phyloP scores from a whole-genome alignment of 495 filamentous ascomycete species.

The Tuber aestivum region DNA sequence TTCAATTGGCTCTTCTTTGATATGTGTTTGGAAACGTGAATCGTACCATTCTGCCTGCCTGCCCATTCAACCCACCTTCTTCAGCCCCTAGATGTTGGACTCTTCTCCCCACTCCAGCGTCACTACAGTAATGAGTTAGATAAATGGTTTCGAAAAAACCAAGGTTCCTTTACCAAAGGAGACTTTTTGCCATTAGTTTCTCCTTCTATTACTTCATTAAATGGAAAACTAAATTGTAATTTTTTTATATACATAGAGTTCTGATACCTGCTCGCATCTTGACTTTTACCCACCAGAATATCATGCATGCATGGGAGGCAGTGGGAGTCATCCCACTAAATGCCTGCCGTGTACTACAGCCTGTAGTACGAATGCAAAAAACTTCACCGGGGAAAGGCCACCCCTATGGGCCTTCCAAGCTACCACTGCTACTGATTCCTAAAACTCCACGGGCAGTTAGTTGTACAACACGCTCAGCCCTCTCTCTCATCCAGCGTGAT shows the following conservation, averaged over 20 bases:
- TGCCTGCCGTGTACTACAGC: background rate
- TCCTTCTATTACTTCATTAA: background rate
- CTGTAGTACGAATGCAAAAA: background rate
- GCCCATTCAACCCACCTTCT: background rate
- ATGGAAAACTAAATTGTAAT: background rate
- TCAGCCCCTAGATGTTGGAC: background rate
- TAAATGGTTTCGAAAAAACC: background rate
- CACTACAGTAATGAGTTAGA: background rate
- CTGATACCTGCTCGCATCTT: background rate
- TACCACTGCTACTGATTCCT: background rate
- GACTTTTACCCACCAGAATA: background rate
- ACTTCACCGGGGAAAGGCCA: background rate
- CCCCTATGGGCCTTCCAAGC: rapidly evolving
- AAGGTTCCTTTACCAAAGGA: background rate
- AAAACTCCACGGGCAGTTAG: background rate
- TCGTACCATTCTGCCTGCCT: background rate
- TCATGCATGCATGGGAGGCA: background rate
- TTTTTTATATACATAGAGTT: background rate
- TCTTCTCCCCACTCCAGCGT: background rate
- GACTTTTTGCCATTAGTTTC: background rate
- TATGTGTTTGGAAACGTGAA: background rate
- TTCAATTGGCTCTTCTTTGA: background rate
- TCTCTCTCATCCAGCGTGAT: background rate
- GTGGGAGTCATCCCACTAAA: background rate
- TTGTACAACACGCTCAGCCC: background rate